Base-by-base conservation (phyloP, 1,139 yeast genomes). In the Pichia terricola region DNA sequence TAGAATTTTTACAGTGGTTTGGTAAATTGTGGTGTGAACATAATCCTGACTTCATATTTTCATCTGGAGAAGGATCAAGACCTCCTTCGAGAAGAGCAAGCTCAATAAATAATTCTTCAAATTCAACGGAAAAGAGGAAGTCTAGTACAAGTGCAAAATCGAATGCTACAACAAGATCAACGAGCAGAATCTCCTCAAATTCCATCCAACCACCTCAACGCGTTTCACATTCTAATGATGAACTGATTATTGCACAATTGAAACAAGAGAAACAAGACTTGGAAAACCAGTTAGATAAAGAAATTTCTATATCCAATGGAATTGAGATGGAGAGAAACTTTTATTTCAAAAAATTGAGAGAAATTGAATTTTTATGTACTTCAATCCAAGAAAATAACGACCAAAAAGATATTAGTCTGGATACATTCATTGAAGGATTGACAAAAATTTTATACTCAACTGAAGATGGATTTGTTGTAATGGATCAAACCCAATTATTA, bases 1-100 rank as follows among this genome's bases (percentile, higher is more conserved):
- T 91, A 56, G 97, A 89, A 65, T 82, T 91, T 56, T 67, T 91
- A 52, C 98, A 91, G 64, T 94, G 96, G 96, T 72, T 87, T 58
- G 81, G 85, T 60, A 74, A 75, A 57, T 81, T 71, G 57, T 91
- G 96, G 96, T 70, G 72, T 53, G 89, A 83, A 45, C 73, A 79
- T 57, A 81, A 30, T 7, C 16, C 28, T 5, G 25, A 30, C 26
- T 8, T 39, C 33, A 22, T 28, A 28, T 28, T 26, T 30, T 5
- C 26, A 11, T 11, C 5, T n/a, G 16, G 33, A 37, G 11, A 9
- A 5, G 22, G 26, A 8, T 36, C 43, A 26, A 36, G 36, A 36
- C 33, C 35, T 6, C 16, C 38, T 4, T 6, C 34, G 4, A 34
- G 28, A 38, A 33, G 32, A 30, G 26, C 42, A 10, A 30, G 30